Evolutionary conservation across 2,329 filamentous ascomycete species (phyloP), one percentile per base, ranked within the genome.

Genomic region (Acephala macrosclerotiorum): DNA sequence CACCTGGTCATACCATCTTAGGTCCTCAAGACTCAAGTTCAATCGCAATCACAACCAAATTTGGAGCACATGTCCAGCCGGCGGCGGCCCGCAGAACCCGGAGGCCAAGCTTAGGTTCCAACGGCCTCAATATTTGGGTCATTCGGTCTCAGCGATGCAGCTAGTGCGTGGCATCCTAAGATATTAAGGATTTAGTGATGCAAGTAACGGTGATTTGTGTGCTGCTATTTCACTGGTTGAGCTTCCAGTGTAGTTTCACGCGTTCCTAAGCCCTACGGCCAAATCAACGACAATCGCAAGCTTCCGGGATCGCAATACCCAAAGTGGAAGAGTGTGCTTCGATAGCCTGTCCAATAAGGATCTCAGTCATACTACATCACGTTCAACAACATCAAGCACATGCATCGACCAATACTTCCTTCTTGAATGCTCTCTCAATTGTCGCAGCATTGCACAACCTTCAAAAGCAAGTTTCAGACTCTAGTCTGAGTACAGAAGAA

Each of bases 281-380:
- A 7, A 22, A 20, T 40, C 59, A 25, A 16, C 56, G 66, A 59
- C 53, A 49, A 60, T 53, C 38, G 47, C 55, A 38, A 33, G 53
- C 18, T 45, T 26, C 57, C 67, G 66, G 70, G 70, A 72, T 71
- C 61, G 65, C 33, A 71, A 69, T 55, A 56, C 71, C 62, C 38
- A 22, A 64, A 71, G 63, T 2, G 70, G 71, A 5, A 70, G 66
- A 35, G 55, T 26, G 59, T 42, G 16, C 20, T 42, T 36, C 11
- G 29, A 8, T 47, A 22, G n/a, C n/a, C 25, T 42, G 20, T 7
- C 60, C 61, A 56, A 63, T 67, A 20, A 47, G 12, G 40, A 20
- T 16, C 12, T 18, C 20, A 29, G 14, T 26, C 16, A 40, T 53
- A 56, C 60, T 51, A 35, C 42, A 40, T 58, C 60, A 61, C 58